Base-by-base conservation (phyloP, 768 basidiomycete genomes). In the Suillus subalutaceus region DNA sequence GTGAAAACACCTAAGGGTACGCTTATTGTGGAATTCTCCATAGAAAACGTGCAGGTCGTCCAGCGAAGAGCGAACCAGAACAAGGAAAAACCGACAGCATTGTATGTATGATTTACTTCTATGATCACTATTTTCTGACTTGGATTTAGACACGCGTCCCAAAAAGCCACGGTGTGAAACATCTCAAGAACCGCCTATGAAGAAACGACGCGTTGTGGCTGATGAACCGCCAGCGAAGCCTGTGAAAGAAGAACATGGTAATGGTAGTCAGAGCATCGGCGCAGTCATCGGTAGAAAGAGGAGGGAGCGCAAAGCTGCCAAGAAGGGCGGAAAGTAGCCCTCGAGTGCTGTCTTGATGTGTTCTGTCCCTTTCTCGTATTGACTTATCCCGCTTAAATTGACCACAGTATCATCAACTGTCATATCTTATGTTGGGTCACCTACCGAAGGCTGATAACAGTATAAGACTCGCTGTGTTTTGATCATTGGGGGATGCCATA, bases 11-110 rank as follows among this genome's bases (percentile, higher is more conserved):
- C 71, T 30, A 80, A 70, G 66, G 84, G 84, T 18, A 82, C 87
- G 6, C 77, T 97, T 67, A 90, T 97, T 71, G 88, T 95, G n/a
- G 96, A 99, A 79, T 97, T 97, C 77, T 96, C 94, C 48, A 94
- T 98, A 61, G 96, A 98, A 81, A 98, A 98, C 72, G 81, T 93
- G 23, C 92, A 95, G 78, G 94, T 96, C 38, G 89, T 96, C 46
- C 91, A 91, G 68, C 82, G 94, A 64, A 83, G 95, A 71, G 83
- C 84, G 46, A 84, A 86, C 2, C 82, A 81, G 63, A 84, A 82
- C 67, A 79, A 82, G 62, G 83, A 79, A 53, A 82, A 79, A 60
- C 64, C 67, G 52, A 59, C 48, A 38, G 64, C 20, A 35, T 18
- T 32, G 68, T 56, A 40, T 32, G 58, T 59, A 10, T 6, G 58